Base-by-base conservation (phyloP, 148 eudicot species). In the Camellia granthamiana region DNA sequence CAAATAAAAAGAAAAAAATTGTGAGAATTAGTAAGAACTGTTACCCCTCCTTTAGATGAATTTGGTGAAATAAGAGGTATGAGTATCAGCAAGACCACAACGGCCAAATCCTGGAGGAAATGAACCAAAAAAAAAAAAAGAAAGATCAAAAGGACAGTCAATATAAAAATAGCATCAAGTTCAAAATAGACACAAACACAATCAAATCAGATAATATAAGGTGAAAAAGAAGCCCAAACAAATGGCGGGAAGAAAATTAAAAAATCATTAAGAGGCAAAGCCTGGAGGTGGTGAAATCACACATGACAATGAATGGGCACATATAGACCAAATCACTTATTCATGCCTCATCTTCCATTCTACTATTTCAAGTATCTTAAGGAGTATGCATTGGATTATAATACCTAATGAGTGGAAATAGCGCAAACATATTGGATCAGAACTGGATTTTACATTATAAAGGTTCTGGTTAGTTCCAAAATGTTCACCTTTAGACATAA, bases 41-140 rank as follows among this genome's bases (percentile, higher is more conserved):
- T 90, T 95, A 96, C 99, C 97, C 99, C 98, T 90, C 99, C 99
- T 92, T 96, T 96, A 6, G 99, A 93, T n/a, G 99, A 96, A 89
- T 89, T 94, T 83, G 99, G 99, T 82, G 99, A 96, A 83, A 96
- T 88, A 73, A 96, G 95, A 69, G 99, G 99, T 82, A 96, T 93
- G 81, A 96, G 99, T 80, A 96, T 96, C 83, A 96, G 90, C 89
- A 96, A 83, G 84, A 96, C 98, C 84, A 96, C 99, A 86, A 96
- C 99, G 75, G 99, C 99, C 84, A 96, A 74, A 89, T 96, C 99
- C 99, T 96, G 94, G 14, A 77, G 65, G 52, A 52, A 77, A 68
- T 42, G 3, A 69, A 80, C 10, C 13, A 14, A 64, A 83, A 72
- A n/a, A n/a, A n/a, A n/a, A n/a, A n/a, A n/a, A n/a, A n/a, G n/a